Evolutionary conservation across 2,329 filamentous ascomycete species (phyloP), one percentile per base, ranked within the genome.

Genomic region (Fusarium sp.): DNA sequence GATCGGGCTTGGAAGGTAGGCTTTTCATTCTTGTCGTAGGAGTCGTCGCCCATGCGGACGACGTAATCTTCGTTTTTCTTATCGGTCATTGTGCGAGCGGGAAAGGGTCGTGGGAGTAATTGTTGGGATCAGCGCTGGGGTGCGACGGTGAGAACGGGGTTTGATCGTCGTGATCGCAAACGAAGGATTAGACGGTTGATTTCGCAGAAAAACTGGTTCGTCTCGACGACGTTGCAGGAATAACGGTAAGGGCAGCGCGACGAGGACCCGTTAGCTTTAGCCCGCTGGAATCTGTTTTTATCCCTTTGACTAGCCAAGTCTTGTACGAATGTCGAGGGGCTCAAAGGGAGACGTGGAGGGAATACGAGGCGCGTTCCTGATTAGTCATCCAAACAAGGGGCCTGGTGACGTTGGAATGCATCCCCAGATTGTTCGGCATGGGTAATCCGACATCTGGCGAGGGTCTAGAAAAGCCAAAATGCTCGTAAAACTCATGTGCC

Each of bases 11-110:
- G 73, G 72, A 85, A 86, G 67, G 80, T 72, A 71, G 83, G 78
- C 75, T 83, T 80, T 77, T 87, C 77, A 72, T 77, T 77, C 67
- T 79, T 81, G 61, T 83, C 68, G 29, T 65, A 70, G 70, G 80
- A 78, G 65, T 83, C 81, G 59, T 90, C 88, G 71, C 85, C 85
- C 81, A 92, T 86, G 70, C 90, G 86, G 74, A 92, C 83, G 63
- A 85, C 80, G 73, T 89, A 91, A 75, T 95, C 91, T 75, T 91
- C 90, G 78, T 92, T 95, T 84, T 95, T 96, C 76, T 93, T 93
- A 82, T 95, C 91, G 73, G 89, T 84, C 92, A 96, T 96, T 34
- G 24, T 70, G 36, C 22, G 19, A 36, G 36, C n/a, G 28, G 26
- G 41, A 35, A 66, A 80, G 43, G 41, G 55, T 55, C 39, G 54